These are phyloP conservation scores for Candida frijolesensis DNA, from an alignment of 1,139 yeast genomes.

Conservation along the genomic window DNA sequence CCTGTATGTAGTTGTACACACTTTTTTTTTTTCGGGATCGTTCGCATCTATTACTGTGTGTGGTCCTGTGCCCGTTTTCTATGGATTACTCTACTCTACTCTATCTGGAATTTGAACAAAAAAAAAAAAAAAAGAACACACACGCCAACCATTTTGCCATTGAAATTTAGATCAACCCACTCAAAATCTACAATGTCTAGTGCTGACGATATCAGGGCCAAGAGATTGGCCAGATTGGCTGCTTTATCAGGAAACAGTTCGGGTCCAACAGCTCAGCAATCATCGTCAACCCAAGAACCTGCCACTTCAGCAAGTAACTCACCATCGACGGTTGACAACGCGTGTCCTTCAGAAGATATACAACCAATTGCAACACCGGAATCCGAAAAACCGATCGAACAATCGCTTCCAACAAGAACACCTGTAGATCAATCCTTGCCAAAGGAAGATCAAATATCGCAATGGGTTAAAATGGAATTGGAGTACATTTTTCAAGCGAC, in stretches of 20 bases:
- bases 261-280: neutral
- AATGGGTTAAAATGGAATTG: conserved; percentile 34
- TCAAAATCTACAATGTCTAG: conserved; percentile 14
- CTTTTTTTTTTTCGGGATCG: too few relatives aligned
- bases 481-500: conserved; percentile 47
- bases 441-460: conserved; percentile 24
- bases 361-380: conserved; percentile 4
- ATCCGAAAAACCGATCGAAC: neutral
- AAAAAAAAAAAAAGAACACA: too few relatives aligned
- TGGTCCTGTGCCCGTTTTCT: too few relatives aligned
- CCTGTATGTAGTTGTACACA: too few relatives aligned
- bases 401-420: conserved; percentile 4
- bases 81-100: too few relatives aligned
- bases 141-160: too few relatives aligned
- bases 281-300: neutral
- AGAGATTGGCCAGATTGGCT: conserved; percentile 54
- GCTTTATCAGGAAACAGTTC: conserved; percentile 19
- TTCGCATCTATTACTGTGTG: too few relatives aligned
- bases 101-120: too few relatives aligned
- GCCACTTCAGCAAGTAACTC: neutral
- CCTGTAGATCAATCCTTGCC: conserved; percentile 8
- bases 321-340: neutral
- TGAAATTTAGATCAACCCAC: too few relatives aligned
- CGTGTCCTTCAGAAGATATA: neutral
- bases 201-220: conserved; percentile 48